phyloP scores from a whole-genome alignment of 2,329 filamentous ascomycete species.

The Fusarium redolens region DNA sequence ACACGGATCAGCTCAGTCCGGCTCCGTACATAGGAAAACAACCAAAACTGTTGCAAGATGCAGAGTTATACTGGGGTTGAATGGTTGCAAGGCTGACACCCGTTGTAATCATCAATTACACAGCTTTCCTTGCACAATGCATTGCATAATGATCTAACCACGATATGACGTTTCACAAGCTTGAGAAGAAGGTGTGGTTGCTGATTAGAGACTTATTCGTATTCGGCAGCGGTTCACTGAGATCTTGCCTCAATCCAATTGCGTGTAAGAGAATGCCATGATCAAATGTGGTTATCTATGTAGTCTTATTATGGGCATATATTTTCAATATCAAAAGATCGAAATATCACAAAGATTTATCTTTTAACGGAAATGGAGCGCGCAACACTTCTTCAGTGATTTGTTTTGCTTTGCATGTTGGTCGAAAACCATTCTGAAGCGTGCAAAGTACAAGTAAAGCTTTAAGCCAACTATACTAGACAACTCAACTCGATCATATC shows the following conservation, averaged over 20 bases:
- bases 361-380: too few species aligned
- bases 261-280: neutral
- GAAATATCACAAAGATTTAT: neutral
- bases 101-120: conserved; percentile 5
- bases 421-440: neutral
- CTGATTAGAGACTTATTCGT: conserved; percentile 34
- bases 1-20: conserved; percentile 28
- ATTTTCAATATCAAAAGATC: too few species aligned
- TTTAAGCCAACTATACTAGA: neutral
- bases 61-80: neutral
- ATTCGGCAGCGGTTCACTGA: conserved; percentile 26
- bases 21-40: conserved; percentile 12
- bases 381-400: neutral
- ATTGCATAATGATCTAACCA: conserved; percentile 10
- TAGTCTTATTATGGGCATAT: neutral
- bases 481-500: neutral
- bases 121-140: neutral
- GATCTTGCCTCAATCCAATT: neutral
- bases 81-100: conserved; percentile 2
- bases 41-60: conserved; percentile 9
- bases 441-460: neutral
- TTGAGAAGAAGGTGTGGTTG: conserved; percentile 16
- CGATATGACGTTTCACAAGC: conserved; percentile 26
- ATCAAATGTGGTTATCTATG: neutral
- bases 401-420: neutral